Evolutionary conservation across 345 rosid genomes (phyloP).

Genomic region (Hevea brasiliensis): DNA sequence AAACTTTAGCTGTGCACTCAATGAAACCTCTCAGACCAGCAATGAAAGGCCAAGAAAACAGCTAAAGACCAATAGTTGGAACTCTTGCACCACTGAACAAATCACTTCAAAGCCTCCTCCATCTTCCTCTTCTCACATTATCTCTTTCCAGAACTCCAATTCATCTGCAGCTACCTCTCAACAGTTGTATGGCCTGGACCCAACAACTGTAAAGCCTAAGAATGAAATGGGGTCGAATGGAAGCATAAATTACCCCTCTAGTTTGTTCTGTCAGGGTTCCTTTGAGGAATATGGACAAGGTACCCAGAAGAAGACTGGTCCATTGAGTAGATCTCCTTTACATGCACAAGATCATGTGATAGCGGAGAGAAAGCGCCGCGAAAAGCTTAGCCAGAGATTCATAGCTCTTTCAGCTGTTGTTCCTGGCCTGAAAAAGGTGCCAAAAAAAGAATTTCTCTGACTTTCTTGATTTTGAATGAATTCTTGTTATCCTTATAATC

Average conservation of each 20-base stretch:
- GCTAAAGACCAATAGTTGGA: slow-evolving; percentile 34
- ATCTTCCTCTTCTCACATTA: slow-evolving; percentile 41
- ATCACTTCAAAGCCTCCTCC: slow-evolving; percentile 23
- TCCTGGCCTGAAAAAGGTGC: slow-evolving; percentile 64
- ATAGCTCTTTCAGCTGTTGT: slow-evolving; percentile 57
- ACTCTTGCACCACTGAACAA: slow-evolving; percentile 25
- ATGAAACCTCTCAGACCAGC: not conserved
- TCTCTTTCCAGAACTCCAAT: slow-evolving; percentile 41
- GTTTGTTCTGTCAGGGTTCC: slow-evolving; percentile 3
- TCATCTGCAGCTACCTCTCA: slow-evolving; percentile 24
- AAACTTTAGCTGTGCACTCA: not conserved
- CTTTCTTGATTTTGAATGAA: no score
- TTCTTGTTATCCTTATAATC: not conserved
- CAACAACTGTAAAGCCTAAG: slow-evolving; percentile 23
- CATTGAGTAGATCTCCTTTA: slow-evolving; percentile 31
- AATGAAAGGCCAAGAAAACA: slow-evolving; percentile 38
- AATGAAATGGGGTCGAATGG: slow-evolving; percentile 13
- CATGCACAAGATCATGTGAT: slow-evolving; percentile 52
- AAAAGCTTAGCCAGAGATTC: slow-evolving; percentile 55
- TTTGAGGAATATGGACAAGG: slow-evolving; percentile 17
- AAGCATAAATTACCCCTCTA: slow-evolving; percentile 4
- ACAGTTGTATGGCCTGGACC: slow-evolving; percentile 13
- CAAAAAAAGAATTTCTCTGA: no score
- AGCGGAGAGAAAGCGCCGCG: slow-evolving; percentile 59
- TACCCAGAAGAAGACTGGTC: slow-evolving; percentile 16